A percentile compares a stretch with the other conserved stretches of the same genome.
Conservation (phyloP, 208 protist genomes). For the Naegleria lovaniensis region DNA sequence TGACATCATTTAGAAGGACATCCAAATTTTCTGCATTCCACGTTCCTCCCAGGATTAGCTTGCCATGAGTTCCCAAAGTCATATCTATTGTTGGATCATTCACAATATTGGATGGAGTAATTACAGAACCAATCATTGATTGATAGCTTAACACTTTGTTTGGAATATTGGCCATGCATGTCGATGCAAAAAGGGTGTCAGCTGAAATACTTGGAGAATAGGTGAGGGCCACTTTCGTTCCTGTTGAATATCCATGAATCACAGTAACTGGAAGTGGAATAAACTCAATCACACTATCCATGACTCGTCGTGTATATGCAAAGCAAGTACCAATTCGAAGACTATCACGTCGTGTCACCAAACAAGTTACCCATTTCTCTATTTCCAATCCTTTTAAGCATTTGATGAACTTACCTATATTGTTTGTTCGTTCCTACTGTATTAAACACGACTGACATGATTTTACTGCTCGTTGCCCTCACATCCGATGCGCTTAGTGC, state of each 20-base stretch:
- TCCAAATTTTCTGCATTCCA: not conserved
- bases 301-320: too few species aligned
- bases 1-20: not conserved
- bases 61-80: not conserved
- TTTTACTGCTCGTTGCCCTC: too few species aligned
- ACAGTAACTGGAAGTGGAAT: not conserved
- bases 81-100: too few species aligned
- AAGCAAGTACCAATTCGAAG: too few species aligned
- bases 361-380: too few species aligned
- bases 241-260: not conserved
- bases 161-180: not conserved
- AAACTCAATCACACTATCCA: not conserved
- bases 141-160: not conserved
- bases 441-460: too few species aligned
- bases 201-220: not conserved
- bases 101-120: not conserved
- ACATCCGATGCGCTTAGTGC: too few species aligned
- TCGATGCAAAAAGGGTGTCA: not conserved
- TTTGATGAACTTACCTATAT: too few species aligned
- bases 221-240: not conserved
- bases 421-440: too few species aligned
- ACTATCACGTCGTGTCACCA: too few species aligned
- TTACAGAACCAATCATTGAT: not conserved
- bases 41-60: not conserved
- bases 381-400: too few species aligned